Evolutionary conservation across 2,329 filamentous ascomycete genomes (phyloP), one percentile per base, ranked within the genome.

Genomic region (Ophiostoma novo-ulmi): DNA sequence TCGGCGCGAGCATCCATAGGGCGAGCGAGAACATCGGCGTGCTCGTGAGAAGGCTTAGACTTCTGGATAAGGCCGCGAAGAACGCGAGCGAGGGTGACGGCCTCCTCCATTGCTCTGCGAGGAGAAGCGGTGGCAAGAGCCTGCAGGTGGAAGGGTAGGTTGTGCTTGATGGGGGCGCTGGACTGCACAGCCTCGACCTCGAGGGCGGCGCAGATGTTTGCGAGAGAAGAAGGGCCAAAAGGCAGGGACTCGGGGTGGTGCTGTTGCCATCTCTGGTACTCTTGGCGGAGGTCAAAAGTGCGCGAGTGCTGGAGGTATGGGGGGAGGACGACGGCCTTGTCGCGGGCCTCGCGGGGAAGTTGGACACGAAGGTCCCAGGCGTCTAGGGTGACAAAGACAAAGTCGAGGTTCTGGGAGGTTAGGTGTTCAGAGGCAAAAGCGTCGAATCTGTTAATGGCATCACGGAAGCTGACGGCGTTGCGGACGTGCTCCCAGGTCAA

Each of bases 401-500:
- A 99, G 77, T 97, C 94, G 78, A 95, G 88, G 79, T 97, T 95
- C 81, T 97, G 94, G 75, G 89, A 90, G 70, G 92, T 88, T 76
- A 99, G 84, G 79, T 97, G 92, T 82, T 99, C 94, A 76, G 91
- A 90, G 78, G 93, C 93, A 80, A 97, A 99, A 74, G 90, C 86
- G 81, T 97, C 94, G 82, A 99, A 97, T 76, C 93, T 92, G 81
- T 91, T 92, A 83, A 99, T 91, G 75, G 95, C 95, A 82, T 98
- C 95, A 77, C 94, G 90, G 88, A 98, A 99, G 75, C 93, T 94
- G 75, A 95, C 95, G 79, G 95, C 94, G 81, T 94, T 96, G 80
- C 94, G 91, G 79, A 99, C 95, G 83, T 99, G 94, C 81, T 99
- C 95, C 95, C 95, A 99, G 70, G 95, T 98, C 77, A 99, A 85